Base-by-base conservation (phyloP, 2,329 filamentous ascomycete species). In the Penicillium sp. region DNA sequence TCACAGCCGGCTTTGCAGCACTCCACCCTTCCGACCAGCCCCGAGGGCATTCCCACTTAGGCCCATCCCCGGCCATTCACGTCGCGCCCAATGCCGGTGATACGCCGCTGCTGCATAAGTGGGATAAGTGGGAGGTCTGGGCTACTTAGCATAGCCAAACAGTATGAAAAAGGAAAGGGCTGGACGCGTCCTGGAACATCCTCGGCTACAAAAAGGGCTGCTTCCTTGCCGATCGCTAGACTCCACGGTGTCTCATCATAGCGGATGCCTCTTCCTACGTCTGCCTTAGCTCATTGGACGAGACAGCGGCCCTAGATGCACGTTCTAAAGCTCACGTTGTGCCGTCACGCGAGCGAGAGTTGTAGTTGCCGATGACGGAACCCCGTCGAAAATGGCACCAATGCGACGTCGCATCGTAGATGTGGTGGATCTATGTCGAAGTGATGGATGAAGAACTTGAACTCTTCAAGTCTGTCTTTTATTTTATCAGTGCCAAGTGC, bases 11-110 rank as follows among this genome's bases (percentile, higher is more conserved):
- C 24, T 41, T 44, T 39, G 30, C 39, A 47, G 20, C 30, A 40
- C 32, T 55, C 40, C 52, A 53, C 43, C 46, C 42, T 50, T 52
- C 54, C 57, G 57, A 59, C 49, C 52, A 55, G 49, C 36, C 52
- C 57, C 57, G 57, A 59, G 39, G 41, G 29, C 39, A 49, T 54
- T 58, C 52, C 57, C 51, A 55, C 49, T 51, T 54, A 42, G 43
- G 47, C 32, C 49, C n/a, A 29, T n/a, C 18, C 21, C 32, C 36
- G 46, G 17, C 54, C 51, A 54, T 57, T 54, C 54, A 57, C 23
- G 13, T 29, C 29, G n/a, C 29, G 7, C 37, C n/a, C 39, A 40
- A 26, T n/a, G 23, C 13, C 36, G 13, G 23, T 43, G 33, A 24
- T 27, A 24, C 21, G 42, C 29, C 33, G 26, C 20, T 20, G 36